phyloP scores from a whole-genome alignment of 2,329 filamentous ascomycete species.

The Botrytis squamosa region DNA sequence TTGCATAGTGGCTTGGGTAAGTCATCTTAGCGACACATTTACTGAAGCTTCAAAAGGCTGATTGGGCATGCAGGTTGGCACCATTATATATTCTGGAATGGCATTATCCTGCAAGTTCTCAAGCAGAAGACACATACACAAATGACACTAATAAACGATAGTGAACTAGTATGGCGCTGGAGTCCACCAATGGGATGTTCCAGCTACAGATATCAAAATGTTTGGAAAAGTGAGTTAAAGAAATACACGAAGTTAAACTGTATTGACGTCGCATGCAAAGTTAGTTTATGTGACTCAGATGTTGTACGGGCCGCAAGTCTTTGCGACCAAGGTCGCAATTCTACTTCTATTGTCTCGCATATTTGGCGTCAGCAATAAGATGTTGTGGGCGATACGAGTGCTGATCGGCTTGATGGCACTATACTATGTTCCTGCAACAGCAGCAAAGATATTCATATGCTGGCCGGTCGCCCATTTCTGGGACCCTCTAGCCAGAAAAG shows the following conservation, averaged over 20 bases:
- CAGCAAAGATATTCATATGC: constrained; percentile 10
- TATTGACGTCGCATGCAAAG: background rate
- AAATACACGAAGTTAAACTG: background rate
- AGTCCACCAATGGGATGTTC: background rate
- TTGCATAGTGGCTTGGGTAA: constrained; percentile 1
- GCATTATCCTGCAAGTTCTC: background rate
- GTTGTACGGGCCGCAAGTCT: background rate
- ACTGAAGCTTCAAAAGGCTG: background rate
- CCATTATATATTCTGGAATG: constrained; percentile 1
- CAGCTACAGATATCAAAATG: background rate
- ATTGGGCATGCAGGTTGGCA: background rate
- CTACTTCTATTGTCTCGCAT: constrained; percentile 1
- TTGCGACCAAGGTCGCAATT: constrained; percentile 2
- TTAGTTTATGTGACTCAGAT: background rate
- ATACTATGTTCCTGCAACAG: constrained; percentile 5
- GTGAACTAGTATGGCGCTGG: background rate
- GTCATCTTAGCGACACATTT: too few species aligned
- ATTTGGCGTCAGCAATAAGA: constrained; percentile 3
- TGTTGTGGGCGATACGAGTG: background rate
- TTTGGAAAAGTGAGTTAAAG: background rate
- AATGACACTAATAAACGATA: background rate
- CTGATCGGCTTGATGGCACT: background rate
- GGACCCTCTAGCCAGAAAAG: background rate
- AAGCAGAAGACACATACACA: too few species aligned
- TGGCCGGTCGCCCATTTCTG: constrained; percentile 10